These are phyloP conservation scores for Turritis glabra DNA, from an alignment of 345 rosid genomes.

Conservation along the genomic window DNA sequence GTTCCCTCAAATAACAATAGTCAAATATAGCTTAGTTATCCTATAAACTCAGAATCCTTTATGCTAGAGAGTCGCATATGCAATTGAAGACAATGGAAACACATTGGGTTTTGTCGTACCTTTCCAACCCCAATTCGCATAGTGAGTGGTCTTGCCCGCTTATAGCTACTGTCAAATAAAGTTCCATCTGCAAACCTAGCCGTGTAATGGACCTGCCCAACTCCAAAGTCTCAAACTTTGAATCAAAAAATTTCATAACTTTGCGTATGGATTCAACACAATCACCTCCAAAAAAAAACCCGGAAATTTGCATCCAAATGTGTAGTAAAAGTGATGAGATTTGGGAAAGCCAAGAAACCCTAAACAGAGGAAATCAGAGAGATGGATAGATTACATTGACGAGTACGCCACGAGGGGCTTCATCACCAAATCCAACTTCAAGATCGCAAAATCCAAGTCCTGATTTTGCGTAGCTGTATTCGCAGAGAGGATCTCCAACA, in stretches of 20 bases:
- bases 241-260: not conserved
- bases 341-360: not conserved
- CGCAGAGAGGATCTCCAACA: conserved; percentile 76
- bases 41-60: no score
- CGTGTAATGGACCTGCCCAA: conserved; percentile 71
- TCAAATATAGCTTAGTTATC: no score
- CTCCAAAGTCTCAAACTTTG: conserved; percentile 19
- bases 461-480: conserved; percentile 61
- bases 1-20: no score
- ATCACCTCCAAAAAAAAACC: not conserved
- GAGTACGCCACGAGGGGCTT: conserved; percentile 78
- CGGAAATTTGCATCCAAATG: not conserved
- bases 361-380: not conserved
- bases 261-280: not conserved
- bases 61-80: not conserved
- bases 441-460: conserved; percentile 94
- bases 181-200: conserved; percentile 92
- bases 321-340: not conserved
- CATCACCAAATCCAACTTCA: conserved; percentile 57
- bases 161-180: conserved; percentile 91
- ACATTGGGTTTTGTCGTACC: conserved; percentile 40
- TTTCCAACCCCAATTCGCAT: conserved; percentile 95
- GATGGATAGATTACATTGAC: conserved; percentile 55
- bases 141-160: conserved; percentile 88
- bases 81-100: not conserved